phyloP scores from a whole-genome alignment of 1,139 yeast species.

The Pichia terricola region DNA sequence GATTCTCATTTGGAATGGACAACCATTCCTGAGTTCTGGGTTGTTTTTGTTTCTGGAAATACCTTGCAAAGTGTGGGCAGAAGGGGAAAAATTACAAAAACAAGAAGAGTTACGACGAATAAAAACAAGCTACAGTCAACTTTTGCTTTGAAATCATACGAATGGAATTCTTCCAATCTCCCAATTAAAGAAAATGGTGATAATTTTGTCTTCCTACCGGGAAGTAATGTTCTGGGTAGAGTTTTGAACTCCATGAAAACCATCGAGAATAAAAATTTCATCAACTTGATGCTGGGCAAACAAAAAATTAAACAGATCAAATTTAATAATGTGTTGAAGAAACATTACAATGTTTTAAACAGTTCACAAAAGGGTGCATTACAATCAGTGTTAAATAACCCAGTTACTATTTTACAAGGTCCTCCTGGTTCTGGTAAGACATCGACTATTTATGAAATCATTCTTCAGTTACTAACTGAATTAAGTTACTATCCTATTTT shows the following conservation, averaged over 20 bases:
- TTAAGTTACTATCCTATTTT: conserved; percentile 39
- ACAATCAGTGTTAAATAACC: conserved; percentile 58
- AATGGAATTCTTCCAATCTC: conserved; percentile 46
- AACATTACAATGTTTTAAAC: conserved; percentile 41
- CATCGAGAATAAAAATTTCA: conserved; percentile 47
- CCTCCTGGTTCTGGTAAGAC: conserved; percentile 99
- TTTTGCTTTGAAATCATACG: conserved; percentile 38
- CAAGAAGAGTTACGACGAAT: conserved; percentile 9
- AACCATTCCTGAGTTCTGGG: conserved; percentile 42
- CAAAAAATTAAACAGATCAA: conserved; percentile 49
- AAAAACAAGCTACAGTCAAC: conserved; percentile 9
- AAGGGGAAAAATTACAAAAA: conserved; percentile 1
- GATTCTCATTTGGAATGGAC: conserved; percentile 12
- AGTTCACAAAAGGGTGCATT: conserved; percentile 60
- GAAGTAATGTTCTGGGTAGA: conserved; percentile 53
- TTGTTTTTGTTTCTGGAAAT: conserved; percentile 33
- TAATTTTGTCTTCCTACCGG: conserved; percentile 45
- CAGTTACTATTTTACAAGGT: conserved; percentile 79
- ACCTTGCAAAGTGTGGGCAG: conserved; percentile 23
- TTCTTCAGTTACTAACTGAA: conserved; percentile 43
- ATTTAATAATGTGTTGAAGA: conserved; percentile 41
- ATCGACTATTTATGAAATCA: conserved; percentile 77
- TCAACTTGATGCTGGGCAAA: conserved; percentile 50
- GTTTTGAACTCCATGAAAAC: conserved; percentile 56
- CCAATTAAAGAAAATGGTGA: conserved; percentile 29